These are phyloP conservation scores for Microcyclospora tardicrescens DNA, from an alignment of 2,329 filamentous ascomycete species.

Conservation along the genomic window DNA sequence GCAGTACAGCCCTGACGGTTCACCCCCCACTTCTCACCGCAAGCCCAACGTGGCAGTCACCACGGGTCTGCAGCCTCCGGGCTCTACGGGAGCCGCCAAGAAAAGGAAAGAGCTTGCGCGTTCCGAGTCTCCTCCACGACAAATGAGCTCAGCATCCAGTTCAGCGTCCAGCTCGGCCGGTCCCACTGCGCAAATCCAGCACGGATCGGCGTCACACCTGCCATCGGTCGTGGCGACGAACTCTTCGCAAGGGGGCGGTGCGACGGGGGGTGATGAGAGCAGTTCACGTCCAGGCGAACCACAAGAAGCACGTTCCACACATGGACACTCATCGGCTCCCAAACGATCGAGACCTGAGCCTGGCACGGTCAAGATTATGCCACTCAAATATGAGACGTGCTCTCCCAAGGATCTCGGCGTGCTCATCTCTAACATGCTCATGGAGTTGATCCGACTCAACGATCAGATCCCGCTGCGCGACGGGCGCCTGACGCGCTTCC, in stretches of 20 bases:
- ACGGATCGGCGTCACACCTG: neutral
- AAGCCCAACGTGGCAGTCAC: slow-evolving; percentile 3
- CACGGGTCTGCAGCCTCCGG: neutral
- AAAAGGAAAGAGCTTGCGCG: slow-evolving; percentile 15
- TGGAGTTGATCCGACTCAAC: slow-evolving; percentile 87
- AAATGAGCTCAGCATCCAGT: slow-evolving; percentile 10
- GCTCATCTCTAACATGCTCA: slow-evolving; percentile 86
- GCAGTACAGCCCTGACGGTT: slow-evolving; percentile 41
- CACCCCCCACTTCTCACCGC: slow-evolving; percentile 29
- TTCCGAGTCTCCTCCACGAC: slow-evolving; percentile 6
- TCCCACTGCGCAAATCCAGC: neutral
- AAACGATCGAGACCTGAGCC: slow-evolving; percentile 36
- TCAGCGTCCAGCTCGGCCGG: neutral
- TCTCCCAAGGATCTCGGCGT: slow-evolving; percentile 76
- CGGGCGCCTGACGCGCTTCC: slow-evolving; percentile 82
- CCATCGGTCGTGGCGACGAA: slow-evolving; percentile 3
- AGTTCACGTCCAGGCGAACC: slow-evolving; percentile 2
- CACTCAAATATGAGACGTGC: slow-evolving; percentile 68
- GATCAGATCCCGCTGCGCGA: slow-evolving; percentile 75
- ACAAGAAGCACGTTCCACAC: slow-evolving; percentile 18
- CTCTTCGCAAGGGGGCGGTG: neutral
- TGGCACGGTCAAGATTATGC: slow-evolving; percentile 45
- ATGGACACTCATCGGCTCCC: slow-evolving; percentile 21
- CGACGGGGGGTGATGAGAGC: too few species aligned
- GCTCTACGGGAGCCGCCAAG: slow-evolving; percentile 6